These are phyloP conservation scores for Xylariales sp. DNA, from an alignment of 2,329 filamentous ascomycete species.

Conservation along the genomic window DNA sequence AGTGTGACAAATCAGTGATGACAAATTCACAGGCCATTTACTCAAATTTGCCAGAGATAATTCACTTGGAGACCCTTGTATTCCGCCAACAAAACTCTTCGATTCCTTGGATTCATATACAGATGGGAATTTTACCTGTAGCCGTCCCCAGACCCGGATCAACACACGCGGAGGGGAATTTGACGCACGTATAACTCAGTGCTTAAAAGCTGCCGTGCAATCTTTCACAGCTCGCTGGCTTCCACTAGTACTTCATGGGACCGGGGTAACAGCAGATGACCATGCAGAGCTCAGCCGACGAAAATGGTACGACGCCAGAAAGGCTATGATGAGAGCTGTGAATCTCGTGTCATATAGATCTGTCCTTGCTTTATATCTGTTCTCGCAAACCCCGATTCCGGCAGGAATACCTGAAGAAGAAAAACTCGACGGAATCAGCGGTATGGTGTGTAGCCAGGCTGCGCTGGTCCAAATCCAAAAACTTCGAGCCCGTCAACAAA, in stretches of 20 bases:
- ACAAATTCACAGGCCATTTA: not conserved
- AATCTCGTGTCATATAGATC: conserved; percentile 10
- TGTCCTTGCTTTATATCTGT: conserved; percentile 9
- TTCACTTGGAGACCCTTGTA: not conserved
- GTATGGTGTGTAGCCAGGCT: conserved; percentile 8
- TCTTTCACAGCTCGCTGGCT: not conserved
- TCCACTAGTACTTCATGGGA: not conserved
- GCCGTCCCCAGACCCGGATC: not conserved
- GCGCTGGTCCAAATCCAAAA: conserved; percentile 8
- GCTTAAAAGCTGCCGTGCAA: not conserved
- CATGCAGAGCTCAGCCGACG: not conserved
- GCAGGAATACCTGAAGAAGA: conserved; percentile 10
- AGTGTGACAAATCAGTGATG: not conserved
- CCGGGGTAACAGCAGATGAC: not conserved
- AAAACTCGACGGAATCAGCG: conserved; percentile 8
- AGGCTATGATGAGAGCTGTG: conserved; percentile 11
- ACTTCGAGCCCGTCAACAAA: conserved; percentile 4
- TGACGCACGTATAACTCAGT: not conserved
- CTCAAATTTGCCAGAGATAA: not conserved
- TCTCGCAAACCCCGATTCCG: conserved; percentile 9
- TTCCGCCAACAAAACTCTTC: not conserved
- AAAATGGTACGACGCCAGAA: conserved; percentile 5
- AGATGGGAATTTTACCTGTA: not conserved
- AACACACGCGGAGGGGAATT: not conserved
- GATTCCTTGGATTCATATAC: not conserved